These are phyloP conservation scores for Metschnikowia shivogae DNA, from an alignment of 805 yeast species.

Conservation along the genomic window DNA sequence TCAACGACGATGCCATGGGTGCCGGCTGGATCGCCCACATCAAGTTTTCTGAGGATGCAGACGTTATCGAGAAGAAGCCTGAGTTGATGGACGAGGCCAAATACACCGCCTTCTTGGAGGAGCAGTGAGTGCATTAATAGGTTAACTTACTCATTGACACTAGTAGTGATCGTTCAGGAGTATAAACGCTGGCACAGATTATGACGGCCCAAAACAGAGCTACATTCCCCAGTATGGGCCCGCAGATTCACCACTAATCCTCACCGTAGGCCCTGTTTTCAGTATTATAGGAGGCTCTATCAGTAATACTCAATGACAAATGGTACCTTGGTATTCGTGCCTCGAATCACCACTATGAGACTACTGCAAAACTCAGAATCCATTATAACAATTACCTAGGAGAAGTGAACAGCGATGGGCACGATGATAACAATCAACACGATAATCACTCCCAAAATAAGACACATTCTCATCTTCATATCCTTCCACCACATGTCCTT, in stretches of 20 bases:
- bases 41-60: slow-evolving; percentile 43
- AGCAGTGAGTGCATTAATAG: slow-evolving; percentile 20
- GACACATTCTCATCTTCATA: slow-evolving; percentile 91
- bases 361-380: neutral
- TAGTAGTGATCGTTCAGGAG: no score
- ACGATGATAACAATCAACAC: slow-evolving; percentile 84
- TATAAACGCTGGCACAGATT: neutral
- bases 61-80: slow-evolving; percentile 29
- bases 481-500: slow-evolving; percentile 99
- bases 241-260: no score
- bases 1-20: slow-evolving; percentile 89
- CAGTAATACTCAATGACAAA: no score
- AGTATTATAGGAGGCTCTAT: no score
- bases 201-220: no score
- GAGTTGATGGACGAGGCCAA: slow-evolving; percentile 52
- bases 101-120: slow-evolving; percentile 56
- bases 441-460: slow-evolving; percentile 71
- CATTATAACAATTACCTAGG: slow-evolving; percentile 13
- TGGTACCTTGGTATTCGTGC: no score
- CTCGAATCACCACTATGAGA: no score
- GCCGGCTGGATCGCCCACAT: slow-evolving; percentile 89
- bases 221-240: no score
- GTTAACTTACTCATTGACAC: neutral
- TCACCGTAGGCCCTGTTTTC: no score
- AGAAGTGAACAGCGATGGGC: slow-evolving; percentile 89